Evolutionary conservation across 495 filamentous ascomycete genomes (phyloP), one percentile per base, ranked within the genome.

Genomic region (Aspergillus affinis): DNA sequence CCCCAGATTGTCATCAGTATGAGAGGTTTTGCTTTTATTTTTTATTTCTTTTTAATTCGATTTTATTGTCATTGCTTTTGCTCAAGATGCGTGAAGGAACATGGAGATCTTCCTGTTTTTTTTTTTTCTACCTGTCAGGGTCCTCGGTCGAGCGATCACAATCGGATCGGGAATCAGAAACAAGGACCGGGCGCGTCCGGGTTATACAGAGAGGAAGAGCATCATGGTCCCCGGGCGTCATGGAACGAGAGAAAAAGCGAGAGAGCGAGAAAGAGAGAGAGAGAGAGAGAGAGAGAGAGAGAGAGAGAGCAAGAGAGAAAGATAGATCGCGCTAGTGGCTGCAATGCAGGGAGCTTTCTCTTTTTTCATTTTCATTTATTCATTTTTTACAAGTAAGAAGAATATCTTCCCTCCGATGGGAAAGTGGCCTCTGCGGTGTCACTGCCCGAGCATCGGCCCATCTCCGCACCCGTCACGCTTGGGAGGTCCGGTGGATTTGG

Each of bases 1-100:
- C 75, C 75, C 75, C 75, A 74, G 75, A 76, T 76, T 74, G 67
- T 61, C 48, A 47, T 48, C n/a, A 47, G 41, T 32, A 46, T 63
- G 44, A 54, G 60, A 60, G 58, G 54, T 30, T 44, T 56, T 29
- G 59, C 48, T 59, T 55, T 21, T 29, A 36, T 48, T 58, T 50
- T 47, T 59, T 46, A 12, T 29, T 29, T 48, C 45, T 60, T 49
- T 52, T 1, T 57, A 26, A 44, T 23, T 53, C 19, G 9, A 51
- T 30, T 48, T 15, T 6, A 6, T 2, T 6, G 2, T 18, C 32
- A 61, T 61, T 66, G 20, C 45, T 61, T 61, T 64, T 59, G 57
- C 54, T 46, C 44, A 15, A 5, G 44, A 26, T 26, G 23, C 4
- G 2, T 26, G n/a, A 26, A 26, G 23, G 23, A 26, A 26, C 23